Evolutionary conservation across 257 asterid genomes (phyloP), one percentile per base, ranked within the genome.

Genomic region (Leptodermis oblonga): DNA sequence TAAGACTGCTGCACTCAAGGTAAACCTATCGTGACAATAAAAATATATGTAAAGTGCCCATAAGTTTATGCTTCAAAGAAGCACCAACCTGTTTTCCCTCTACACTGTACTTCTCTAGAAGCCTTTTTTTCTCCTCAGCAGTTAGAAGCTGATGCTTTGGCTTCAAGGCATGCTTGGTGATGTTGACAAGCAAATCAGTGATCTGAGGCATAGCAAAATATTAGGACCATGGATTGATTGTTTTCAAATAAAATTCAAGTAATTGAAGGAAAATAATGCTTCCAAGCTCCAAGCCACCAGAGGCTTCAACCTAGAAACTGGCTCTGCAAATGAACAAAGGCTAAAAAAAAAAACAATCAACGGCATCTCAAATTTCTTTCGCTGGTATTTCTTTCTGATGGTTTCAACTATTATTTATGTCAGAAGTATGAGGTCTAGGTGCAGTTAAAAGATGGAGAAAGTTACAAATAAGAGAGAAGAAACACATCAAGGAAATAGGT

Each of bases 61-160:
- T 22, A 2, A 26, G 13, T 14, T 69, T 41, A 25, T 41, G 39
- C 33, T 55, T 13, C 18, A 34, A 33, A 55, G 25, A 5, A 51
- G 30, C 41, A 30, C 85, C 46, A 63, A 87, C 99, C 99, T 93
- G 99, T 69, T 87, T 86, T 81, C 87, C 99, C 55, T 82, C 86
- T 74, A 93, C 68, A 82, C 78, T 89, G 78, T 81, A 87, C 79
- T 90, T 82, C 75, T 82, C 75, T 22, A 93, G 90, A 28, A 93
- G 84, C 36, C 74, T 75, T 70, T 79, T 74, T 65, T 90, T 93
- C 83, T 93, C 98, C 63, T 65, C 74, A 12, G 83, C 72, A 28
- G 85, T 79, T 56, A 93, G 88, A 73, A 93, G 70, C 70, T 80
- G 92, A 78, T 93, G 99, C 70, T 85, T 87, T 53, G 99, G 99